Conservation (phyloP, 2,329 filamentous ascomycete species). For the Ascochyta lentis region DNA sequence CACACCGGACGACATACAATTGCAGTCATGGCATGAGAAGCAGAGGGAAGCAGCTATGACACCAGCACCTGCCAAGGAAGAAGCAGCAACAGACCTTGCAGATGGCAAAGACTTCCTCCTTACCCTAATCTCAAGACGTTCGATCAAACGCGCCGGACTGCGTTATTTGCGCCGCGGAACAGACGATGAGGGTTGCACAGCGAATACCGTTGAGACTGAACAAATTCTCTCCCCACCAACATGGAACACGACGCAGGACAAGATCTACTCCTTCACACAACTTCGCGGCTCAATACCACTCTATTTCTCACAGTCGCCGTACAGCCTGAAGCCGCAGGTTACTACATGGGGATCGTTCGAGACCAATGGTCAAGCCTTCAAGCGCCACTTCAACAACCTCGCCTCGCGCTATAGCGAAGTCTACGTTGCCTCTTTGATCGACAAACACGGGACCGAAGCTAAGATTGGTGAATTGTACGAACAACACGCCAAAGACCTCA, state of each 20-base stretch:
- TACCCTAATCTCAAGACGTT: constrained; percentile 91
- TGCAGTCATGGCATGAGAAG: constrained; percentile 43
- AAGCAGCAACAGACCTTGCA: constrained; percentile 42
- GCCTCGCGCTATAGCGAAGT: constrained; percentile 74
- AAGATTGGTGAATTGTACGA: constrained; percentile 82
- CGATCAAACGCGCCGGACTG: constrained; percentile 82
- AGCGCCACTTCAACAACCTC: constrained; percentile 77
- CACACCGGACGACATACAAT: constrained; percentile 44
- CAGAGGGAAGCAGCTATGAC: constrained; percentile 33
- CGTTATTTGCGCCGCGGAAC: constrained; percentile 89
- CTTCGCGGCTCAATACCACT: constrained; percentile 89
- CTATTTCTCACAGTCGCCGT: constrained; percentile 94
- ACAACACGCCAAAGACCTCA: constrained; percentile 69
- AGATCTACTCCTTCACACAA: constrained; percentile 84
- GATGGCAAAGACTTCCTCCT: constrained; percentile 68
- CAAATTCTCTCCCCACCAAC: constrained; percentile 80
- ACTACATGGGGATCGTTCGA: constrained; percentile 80
- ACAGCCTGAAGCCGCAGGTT: constrained; percentile 87
- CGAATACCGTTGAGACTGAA: constrained; percentile 94
- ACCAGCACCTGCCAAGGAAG: constrained; percentile 17
- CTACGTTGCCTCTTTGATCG: constrained; percentile 83
- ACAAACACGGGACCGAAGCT: constrained; percentile 83
- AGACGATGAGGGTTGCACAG: constrained; percentile 85
- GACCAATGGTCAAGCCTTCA: constrained; percentile 79
- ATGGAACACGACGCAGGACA: constrained; percentile 65